Evolutionary conservation across 2,329 filamentous ascomycete species (phyloP).

Genomic region (Fusarium nanum): DNA sequence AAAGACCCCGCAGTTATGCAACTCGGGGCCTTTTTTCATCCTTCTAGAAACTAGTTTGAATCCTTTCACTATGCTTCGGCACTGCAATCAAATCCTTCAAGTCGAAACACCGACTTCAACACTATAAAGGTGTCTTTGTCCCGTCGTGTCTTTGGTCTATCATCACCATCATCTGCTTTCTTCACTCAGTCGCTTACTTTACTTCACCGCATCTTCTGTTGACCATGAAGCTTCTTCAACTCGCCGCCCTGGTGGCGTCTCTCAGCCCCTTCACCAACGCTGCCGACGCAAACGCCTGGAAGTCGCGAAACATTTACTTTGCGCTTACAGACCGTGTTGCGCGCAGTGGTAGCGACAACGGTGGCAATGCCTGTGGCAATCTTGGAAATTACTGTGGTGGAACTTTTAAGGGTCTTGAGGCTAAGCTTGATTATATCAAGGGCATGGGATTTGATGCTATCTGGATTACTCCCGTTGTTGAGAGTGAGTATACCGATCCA

Average conservation of each 20-base stretch:
- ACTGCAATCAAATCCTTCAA: slow-evolving; percentile 28
- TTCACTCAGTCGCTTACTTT: neutral
- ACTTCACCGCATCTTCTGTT: neutral
- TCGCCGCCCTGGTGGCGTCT: slow-evolving; percentile 19
- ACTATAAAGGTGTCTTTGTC: neutral
- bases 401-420: slow-evolving; percentile 67
- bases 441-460: slow-evolving; percentile 70
- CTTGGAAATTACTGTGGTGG: slow-evolving; percentile 69
- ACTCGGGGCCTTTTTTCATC: slow-evolving; percentile 3
- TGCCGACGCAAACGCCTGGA: slow-evolving; percentile 59
- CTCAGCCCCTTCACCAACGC: slow-evolving; percentile 21
- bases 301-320: slow-evolving; percentile 68
- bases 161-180: neutral
- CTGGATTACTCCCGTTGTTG: slow-evolving; percentile 69
- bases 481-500: slow-evolving; percentile 46
- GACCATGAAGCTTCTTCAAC: slow-evolving; percentile 25
- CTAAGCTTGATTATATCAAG: slow-evolving; percentile 72
- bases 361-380: slow-evolving; percentile 56
- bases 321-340: slow-evolving; percentile 68
- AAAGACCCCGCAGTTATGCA: slow-evolving; percentile 24
- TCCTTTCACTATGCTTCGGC: neutral
- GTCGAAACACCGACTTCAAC: too few relatives aligned
- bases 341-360: slow-evolving; percentile 56
- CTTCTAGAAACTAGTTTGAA: slow-evolving; percentile 6
- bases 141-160: too few relatives aligned